Evolutionary conservation across 1,139 yeast genomes (phyloP).

Genomic region (Geotrichum phurueaensis): DNA sequence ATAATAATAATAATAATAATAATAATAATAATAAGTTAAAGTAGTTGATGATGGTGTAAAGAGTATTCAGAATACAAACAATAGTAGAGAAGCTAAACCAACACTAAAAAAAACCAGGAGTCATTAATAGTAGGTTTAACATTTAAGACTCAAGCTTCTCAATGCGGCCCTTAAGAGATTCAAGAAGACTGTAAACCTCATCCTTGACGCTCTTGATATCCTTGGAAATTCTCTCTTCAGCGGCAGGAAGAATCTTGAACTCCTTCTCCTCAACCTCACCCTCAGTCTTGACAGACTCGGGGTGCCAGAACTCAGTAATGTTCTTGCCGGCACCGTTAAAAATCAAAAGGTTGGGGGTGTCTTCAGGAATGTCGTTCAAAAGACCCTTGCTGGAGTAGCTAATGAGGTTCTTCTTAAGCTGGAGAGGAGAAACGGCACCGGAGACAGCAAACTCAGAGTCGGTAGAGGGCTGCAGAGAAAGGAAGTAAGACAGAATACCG

Average conservation of each 20-base stretch:
- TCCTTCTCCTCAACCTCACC: constrained; percentile 19
- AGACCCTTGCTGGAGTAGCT: constrained; percentile 68
- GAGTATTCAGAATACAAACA: background rate
- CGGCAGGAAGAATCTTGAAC: constrained; percentile 25
- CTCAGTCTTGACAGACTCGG: constrained; percentile 12
- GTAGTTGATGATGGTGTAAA: background rate
- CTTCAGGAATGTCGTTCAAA: constrained; percentile 66
- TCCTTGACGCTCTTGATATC: constrained; percentile 24
- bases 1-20: too few relatives aligned
- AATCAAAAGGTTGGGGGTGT: constrained; percentile 83
- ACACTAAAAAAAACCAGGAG: background rate
- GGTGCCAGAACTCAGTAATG: constrained; percentile 62
- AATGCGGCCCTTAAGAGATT: constrained; percentile 20
- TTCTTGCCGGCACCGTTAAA: constrained; percentile 92
- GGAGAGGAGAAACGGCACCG: constrained; percentile 66
- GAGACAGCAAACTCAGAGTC: constrained; percentile 65
- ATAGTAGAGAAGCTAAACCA: background rate
- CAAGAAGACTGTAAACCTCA: constrained; percentile 24
- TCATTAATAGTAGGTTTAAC: background rate
- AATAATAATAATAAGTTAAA: background rate
- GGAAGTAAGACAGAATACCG: constrained; percentile 77
- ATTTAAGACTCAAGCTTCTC: background rate
- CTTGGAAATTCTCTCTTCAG: constrained; percentile 20
- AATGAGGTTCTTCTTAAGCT: constrained; percentile 81
- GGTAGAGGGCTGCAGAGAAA: constrained; percentile 83